phyloP scores from a whole-genome alignment of 805 yeast species.

The Danielia oregonensis region DNA sequence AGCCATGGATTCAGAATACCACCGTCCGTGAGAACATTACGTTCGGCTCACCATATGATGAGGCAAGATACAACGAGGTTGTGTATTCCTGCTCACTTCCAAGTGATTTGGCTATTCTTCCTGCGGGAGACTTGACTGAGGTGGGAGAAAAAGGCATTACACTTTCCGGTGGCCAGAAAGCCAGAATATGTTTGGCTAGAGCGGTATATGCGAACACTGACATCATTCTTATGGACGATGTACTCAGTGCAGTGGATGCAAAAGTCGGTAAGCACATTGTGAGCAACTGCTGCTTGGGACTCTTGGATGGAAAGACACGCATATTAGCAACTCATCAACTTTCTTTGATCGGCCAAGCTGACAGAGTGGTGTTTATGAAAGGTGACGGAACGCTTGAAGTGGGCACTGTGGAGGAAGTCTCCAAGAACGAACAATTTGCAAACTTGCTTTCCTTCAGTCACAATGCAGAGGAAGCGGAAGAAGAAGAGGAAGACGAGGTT shows the following conservation, averaged over 20 bases:
- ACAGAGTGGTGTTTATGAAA: constrained; percentile 5
- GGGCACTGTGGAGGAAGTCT: constrained; percentile 1
- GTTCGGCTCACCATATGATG: constrained; percentile 3
- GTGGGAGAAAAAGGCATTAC: constrained; percentile 11
- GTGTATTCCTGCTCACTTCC: constrained; percentile 4
- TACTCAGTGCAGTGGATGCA: constrained; percentile 10
- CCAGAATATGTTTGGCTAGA: constrained; percentile 9
- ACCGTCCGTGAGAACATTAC: constrained; percentile 5
- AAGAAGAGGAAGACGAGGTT: neutral
- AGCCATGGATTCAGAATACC: constrained; percentile 9
- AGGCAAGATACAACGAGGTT: constrained; percentile 5
- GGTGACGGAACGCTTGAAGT: constrained; percentile 1
- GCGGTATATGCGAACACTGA: constrained; percentile 7
- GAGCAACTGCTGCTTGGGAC: constrained; percentile 4
- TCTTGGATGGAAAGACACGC: constrained; percentile 5
- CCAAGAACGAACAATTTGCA: neutral
- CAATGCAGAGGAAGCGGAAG: neutral
- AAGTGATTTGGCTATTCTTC: constrained; percentile 5
- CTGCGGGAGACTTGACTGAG: constrained; percentile 9
- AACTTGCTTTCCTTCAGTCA: neutral
- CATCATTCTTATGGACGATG: constrained; percentile 8
- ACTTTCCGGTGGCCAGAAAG: constrained; percentile 11
- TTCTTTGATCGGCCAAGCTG: constrained; percentile 4
- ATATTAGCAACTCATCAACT: constrained; percentile 9
- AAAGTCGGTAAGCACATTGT: constrained; percentile 7